Conservation (phyloP, 2,329 filamentous ascomycete species). For the Penicillium sp. region DNA sequence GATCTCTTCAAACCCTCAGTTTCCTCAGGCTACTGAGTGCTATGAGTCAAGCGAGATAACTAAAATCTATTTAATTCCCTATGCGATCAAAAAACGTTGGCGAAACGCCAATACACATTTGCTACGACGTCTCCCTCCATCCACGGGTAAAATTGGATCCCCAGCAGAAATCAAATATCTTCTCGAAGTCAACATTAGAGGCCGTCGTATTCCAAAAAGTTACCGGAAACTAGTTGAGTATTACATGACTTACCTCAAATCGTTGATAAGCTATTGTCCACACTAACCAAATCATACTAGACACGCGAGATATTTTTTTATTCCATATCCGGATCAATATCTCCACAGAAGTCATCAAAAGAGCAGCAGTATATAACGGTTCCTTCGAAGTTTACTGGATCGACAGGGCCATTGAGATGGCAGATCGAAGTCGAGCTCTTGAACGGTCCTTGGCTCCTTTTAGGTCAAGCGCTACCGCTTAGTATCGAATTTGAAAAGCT, state of each 20-base stretch:
- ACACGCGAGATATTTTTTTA: background rate
- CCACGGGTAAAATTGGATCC: background rate
- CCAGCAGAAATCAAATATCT: background rate
- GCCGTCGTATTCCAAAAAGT: background rate
- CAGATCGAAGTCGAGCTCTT: background rate
- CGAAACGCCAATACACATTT: background rate
- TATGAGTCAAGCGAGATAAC: background rate
- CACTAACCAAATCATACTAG: background rate
- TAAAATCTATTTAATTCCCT: too few species aligned
- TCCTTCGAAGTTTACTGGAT: background rate
- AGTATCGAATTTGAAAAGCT: background rate
- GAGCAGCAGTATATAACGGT: background rate
- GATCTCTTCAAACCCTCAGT: background rate
- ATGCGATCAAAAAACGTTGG: background rate
- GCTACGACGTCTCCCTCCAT: background rate
- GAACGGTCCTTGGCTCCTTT: constrained; percentile 3
- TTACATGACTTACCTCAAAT: background rate
- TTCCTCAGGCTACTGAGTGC: background rate
- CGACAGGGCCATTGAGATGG: background rate
- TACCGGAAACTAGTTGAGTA: background rate
- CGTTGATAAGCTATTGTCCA: background rate
- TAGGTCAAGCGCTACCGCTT: background rate
- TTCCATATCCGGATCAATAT: background rate
- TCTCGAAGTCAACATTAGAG: background rate
- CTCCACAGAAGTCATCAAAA: background rate